Conservation (phyloP, 2,329 filamentous ascomycete genomes). For the Lithohypha guttulata region DNA sequence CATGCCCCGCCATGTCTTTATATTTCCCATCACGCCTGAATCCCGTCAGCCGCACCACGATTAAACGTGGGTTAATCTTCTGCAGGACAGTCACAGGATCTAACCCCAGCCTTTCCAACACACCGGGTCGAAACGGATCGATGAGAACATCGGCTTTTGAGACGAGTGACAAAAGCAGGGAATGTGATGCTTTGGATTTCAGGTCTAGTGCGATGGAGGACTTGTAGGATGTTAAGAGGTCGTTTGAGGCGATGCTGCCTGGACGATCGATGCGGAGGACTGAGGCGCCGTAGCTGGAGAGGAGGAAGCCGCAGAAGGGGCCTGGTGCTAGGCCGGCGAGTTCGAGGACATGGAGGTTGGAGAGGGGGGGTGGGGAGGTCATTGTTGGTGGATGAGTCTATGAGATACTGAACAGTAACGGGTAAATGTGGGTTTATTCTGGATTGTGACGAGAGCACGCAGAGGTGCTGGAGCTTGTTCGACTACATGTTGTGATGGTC, state of each 20-base stretch:
- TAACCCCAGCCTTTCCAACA: constrained; percentile 74
- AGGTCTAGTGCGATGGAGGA: constrained; percentile 66
- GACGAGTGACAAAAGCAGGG: constrained; percentile 56
- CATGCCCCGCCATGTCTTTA: constrained; percentile 78
- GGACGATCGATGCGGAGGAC: constrained; percentile 75
- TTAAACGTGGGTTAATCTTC: constrained; percentile 58
- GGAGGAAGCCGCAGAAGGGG: constrained; percentile 80
- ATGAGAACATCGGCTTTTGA: constrained; percentile 65
- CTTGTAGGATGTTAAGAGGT: constrained; percentile 73
- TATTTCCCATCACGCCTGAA: constrained; percentile 83
- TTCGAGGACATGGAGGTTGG: constrained; percentile 53
- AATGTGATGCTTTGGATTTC: constrained; percentile 50
- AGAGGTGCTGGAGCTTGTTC: no score
- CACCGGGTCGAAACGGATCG: constrained; percentile 85
- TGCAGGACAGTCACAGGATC: constrained; percentile 54
- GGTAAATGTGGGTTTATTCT: no score
- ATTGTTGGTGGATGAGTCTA: no score
- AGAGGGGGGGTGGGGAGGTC: constrained; percentile 34
- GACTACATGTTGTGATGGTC: no score
- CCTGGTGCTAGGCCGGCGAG: constrained; percentile 57
- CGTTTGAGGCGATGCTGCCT: constrained; percentile 29
- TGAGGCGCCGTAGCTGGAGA: constrained; percentile 79
- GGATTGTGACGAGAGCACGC: no score
- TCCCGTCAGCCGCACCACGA: constrained; percentile 79
- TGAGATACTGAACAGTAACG: no score